Evolutionary conservation across 768 basidiomycete species (phyloP), one percentile per base, ranked within the genome.

Genomic region (Psilocybe cubensis): DNA sequence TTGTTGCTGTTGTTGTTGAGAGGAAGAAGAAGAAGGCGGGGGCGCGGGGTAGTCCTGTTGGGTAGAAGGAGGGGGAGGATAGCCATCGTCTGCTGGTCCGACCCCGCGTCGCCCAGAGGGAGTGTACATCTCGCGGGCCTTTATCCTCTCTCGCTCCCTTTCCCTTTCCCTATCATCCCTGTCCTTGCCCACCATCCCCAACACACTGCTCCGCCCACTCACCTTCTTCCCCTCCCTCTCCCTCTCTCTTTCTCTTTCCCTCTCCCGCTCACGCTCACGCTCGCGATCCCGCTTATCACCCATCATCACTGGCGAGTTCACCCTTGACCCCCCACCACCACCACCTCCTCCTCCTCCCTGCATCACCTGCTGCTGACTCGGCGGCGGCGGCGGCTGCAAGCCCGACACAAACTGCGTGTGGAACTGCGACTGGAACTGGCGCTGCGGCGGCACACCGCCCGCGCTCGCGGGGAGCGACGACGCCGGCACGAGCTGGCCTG

Each of bases 351-450:
- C 63, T 2, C 41, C 24, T 0, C 42, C 56, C 11, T 61, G 44
- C 35, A 40, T 17, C 21, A 41, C 24, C n/a, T 20, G 33, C 35
- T 29, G 6, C 24, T 27, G 38, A 10, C 28, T 20, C 24, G 27
- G 14, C 23, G 8, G 31, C 31, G 28, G 8, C 21, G 12, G 33
- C n/a, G 25, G 41, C 54, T 25, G 33, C 25, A 62, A 18, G 5
- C 68, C 68, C 38, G 61, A 59, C 10, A 69, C 68, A 57, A 74
- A 65, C 68, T 68, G 61, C 27, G 64, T 64, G 56, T 75, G 69
- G 58, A 74, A 74, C 63, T 73, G 48, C 52, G 44, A 41, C 63
- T 72, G 70, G 55, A 69, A 70, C 54, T 68, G 72, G 28, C 64
- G 62, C 52, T 70, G 72, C 1, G 71, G 66, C 12, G 59, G 57